phyloP scores from a whole-genome alignment of 176 grass and related monocot genomes.

The Microstegium vimineum region DNA sequence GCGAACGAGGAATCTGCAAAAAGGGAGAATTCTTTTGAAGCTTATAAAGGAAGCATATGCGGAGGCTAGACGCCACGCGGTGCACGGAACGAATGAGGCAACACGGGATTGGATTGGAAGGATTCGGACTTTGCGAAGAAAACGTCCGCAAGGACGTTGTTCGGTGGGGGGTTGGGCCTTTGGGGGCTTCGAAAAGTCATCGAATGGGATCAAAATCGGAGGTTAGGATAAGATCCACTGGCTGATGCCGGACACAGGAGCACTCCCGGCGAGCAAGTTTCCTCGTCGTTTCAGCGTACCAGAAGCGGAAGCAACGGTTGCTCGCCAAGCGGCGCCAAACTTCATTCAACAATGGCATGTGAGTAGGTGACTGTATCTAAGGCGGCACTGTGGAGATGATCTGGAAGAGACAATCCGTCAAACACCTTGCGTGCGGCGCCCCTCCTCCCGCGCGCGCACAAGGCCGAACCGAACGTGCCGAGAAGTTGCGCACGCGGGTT shows the following conservation, averaged over 20 bases:
- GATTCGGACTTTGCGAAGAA: background rate
- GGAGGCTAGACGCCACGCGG: background rate
- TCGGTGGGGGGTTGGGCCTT: background rate
- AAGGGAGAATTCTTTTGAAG: background rate
- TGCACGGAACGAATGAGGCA: background rate
- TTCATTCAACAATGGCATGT: background rate
- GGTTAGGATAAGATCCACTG: no score
- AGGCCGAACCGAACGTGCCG: background rate
- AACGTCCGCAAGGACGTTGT: background rate
- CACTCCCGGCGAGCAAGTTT: background rate
- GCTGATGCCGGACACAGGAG: background rate
- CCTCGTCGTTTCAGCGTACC: background rate
- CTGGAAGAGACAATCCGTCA: slow-evolving; percentile 5
- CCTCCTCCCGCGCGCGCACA: background rate
- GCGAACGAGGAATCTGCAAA: background rate
- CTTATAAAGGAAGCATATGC: slow-evolving; percentile 7
- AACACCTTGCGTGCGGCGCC: slow-evolving; percentile 29
- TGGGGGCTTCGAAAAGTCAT: background rate
- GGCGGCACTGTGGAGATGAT: background rate
- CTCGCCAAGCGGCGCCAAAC: background rate
- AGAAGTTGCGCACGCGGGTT: background rate
- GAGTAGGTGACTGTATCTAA: background rate
- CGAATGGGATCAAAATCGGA: background rate
- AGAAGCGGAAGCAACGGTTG: background rate
- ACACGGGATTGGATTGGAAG: background rate